Percentiles rank a stretch among this genome's conserved stretches.
Evolutionary conservation across 2,329 filamentous ascomycete species (phyloP).

Genomic region (Ascochyta fabae): DNA sequence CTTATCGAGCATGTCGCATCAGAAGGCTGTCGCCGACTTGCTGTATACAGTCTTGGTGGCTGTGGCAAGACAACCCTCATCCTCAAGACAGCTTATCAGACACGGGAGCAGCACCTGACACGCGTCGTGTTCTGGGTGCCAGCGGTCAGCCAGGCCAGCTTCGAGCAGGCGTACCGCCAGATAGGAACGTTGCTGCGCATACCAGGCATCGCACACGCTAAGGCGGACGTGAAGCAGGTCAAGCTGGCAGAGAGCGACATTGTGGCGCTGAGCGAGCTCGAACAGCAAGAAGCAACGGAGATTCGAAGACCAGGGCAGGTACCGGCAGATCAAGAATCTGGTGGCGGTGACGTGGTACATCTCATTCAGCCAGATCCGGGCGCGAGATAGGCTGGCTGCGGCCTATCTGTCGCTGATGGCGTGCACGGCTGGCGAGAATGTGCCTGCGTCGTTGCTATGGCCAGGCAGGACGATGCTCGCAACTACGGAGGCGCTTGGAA

Average conservation of each 20-base stretch:
- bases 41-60: slow-evolving; percentile 2
- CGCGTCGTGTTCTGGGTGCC: background rate
- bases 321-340: slow-evolving; percentile 38
- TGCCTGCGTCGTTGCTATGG: slow-evolving; percentile 42
- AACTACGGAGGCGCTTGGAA: slow-evolving; percentile 35
- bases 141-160: background rate
- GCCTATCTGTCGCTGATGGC: slow-evolving; percentile 45
- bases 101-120: background rate
- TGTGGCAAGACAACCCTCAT: slow-evolving; percentile 4
- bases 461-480: too few relatives aligned
- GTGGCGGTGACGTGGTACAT: slow-evolving; percentile 48
- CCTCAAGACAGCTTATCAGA: background rate
- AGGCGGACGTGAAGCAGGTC: slow-evolving; percentile 35
- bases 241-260: background rate
- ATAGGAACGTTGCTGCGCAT: background rate
- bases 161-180: slow-evolving; percentile 2
- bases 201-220: background rate
- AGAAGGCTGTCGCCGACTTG: background rate
- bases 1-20: background rate
- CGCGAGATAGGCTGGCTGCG: slow-evolving; percentile 34
- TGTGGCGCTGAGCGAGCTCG: background rate
- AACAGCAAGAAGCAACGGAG: slow-evolving; percentile 17
- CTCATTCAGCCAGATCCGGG: slow-evolving; percentile 45
- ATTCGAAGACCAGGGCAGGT: slow-evolving; percentile 42
- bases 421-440: slow-evolving; percentile 36